Base-by-base conservation (phyloP, 805 yeast species). In the Metschnikowia cerradonensis region DNA sequence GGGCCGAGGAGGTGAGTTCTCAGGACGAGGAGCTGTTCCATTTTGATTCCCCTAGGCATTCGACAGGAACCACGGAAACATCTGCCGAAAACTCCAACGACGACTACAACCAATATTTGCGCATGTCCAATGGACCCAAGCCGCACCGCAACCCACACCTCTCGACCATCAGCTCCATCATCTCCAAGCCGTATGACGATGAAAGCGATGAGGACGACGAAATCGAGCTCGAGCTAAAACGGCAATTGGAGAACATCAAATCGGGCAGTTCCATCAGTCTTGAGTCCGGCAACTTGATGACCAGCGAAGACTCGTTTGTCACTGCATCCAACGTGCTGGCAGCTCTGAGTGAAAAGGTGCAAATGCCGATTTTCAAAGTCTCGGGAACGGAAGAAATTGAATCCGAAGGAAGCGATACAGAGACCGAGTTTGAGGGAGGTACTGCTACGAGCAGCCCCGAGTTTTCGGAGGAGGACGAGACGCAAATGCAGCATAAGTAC, bases 121-220 rank as follows among this genome's bases (percentile, higher is more conserved):
- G 19, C 43, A 53, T 52, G 2, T 46, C 55, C 5, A 54, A 51
- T 23, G 48, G 48, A 6, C 26, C 38, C 2, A 45, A 50, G 8
- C 30, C 35, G 17, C 41, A 32, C 11, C 61, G 75, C 50, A 53
- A 63, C 41, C 68, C 75, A 48, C 75, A 67, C 41, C 51, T 71
- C 23, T 72, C 77, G 10, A 73, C 71, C 63, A 71, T 72, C 11
- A 71, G 76, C 50, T 72, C 77, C 0, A 70, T 73, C 45, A 64
- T 73, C 31, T 71, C 75, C 6, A 72, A 70, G 52, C 72, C 63
- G 17, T 63, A 65, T 41, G 61, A 65, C 4, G 53, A 59, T 34
- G 41, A 37, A 20, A 36, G 37, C n/a, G 57, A 56, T 4, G 72
- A 69, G 11, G 72, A 67, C 4, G 68, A 60, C 15, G 75, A 67